phyloP scores from a whole-genome alignment of 371 early-diverging fungal species.

The Mortierella sp. region DNA sequence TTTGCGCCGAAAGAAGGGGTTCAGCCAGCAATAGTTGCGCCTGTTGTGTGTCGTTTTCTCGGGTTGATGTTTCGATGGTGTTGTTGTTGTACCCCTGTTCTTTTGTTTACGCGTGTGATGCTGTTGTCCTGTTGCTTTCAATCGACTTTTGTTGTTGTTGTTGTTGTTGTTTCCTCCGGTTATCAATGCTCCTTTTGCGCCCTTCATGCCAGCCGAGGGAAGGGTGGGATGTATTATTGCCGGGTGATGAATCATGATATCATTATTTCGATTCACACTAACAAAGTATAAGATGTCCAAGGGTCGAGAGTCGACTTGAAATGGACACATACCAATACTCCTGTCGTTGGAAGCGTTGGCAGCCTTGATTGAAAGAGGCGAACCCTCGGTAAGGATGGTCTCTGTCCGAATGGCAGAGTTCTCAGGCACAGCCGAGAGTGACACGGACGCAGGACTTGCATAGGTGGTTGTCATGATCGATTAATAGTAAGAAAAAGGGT shows the following conservation, averaged over 20 bases:
- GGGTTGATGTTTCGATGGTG: neutral
- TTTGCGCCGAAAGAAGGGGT: no score
- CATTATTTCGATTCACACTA: neutral
- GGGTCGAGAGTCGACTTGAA: no score
- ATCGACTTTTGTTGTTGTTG: neutral
- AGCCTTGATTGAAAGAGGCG: neutral
- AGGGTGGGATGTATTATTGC: neutral
- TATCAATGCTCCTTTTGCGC: no score
- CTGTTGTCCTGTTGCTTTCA: neutral
- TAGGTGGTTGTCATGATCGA: neutral
- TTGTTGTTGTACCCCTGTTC: neutral
- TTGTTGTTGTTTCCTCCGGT: neutral
- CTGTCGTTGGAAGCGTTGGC: neutral
- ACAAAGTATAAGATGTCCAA: neutral
- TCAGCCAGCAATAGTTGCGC: no score
- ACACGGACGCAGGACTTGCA: neutral
- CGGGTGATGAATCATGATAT: neutral
- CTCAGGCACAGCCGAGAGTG: conserved; percentile 12
- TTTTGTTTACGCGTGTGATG: neutral
- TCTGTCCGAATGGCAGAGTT: neutral
- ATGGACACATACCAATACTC: neutral
- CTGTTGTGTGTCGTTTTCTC: neutral
- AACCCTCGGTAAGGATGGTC: neutral
- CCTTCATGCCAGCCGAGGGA: neutral
- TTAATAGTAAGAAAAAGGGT: neutral